phyloP scores from a whole-genome alignment of 768 basidiomycete genomes.

The Cystobasidium ongulense region DNA sequence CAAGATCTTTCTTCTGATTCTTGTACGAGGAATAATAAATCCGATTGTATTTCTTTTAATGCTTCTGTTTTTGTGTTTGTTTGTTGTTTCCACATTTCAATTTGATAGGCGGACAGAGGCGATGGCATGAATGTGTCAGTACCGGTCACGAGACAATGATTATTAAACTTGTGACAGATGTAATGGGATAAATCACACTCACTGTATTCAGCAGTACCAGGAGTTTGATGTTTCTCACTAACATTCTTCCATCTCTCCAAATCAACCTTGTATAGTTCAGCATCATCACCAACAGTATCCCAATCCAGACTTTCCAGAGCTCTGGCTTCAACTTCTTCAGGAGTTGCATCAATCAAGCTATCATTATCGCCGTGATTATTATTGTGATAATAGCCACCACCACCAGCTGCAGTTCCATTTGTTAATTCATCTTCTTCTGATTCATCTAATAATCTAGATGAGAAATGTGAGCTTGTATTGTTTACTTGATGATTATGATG shows the following conservation, averaged over 20 bases:
- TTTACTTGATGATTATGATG: no score
- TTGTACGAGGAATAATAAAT: background rate
- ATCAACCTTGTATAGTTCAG: background rate
- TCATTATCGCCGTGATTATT: background rate
- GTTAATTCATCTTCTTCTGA: background rate
- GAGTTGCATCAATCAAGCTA: background rate
- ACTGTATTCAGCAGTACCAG: conserved; percentile 19
- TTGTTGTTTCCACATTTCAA: background rate
- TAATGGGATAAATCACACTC: background rate
- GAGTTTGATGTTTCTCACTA: background rate
- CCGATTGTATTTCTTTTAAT: conserved; percentile 16
- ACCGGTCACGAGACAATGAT: no score
- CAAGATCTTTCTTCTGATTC: conserved; percentile 16
- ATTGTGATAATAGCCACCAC: background rate
- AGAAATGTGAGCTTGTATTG: no score
- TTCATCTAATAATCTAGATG: conserved; percentile 1
- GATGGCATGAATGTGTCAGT: background rate
- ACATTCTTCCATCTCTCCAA: conserved; percentile 8
- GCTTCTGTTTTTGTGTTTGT: background rate
- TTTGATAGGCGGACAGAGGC: background rate
- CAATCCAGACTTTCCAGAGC: conserved; percentile 13
- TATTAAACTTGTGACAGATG: background rate
- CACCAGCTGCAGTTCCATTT: background rate
- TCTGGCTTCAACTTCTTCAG: conserved; percentile 24
- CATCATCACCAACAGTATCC: conserved; percentile 2